Conservation (phyloP, 179 eudicot species). For the Silene noctiflora region DNA sequence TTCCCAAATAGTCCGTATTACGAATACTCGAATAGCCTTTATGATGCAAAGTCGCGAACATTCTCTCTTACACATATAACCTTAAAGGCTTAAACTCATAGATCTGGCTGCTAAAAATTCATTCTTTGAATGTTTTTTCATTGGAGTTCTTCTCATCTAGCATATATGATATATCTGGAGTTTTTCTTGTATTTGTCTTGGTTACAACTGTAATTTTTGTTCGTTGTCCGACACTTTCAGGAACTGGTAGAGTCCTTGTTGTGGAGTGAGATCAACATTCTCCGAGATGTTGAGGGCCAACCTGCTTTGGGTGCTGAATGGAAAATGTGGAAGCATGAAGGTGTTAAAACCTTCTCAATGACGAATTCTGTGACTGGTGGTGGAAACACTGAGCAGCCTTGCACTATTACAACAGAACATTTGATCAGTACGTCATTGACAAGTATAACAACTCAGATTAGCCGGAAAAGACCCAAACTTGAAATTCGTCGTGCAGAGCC, state of each 20-base stretch:
- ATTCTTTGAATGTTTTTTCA: neutral
- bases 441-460: slow-evolving; percentile 35
- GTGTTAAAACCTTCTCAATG: slow-evolving; percentile 56
- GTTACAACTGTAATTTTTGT: slow-evolving; percentile 18
- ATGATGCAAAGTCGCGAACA: neutral
- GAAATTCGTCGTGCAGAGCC: slow-evolving; percentile 97
- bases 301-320: slow-evolving; percentile 60
- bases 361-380: slow-evolving; percentile 39
- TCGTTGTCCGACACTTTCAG: slow-evolving; percentile 36
- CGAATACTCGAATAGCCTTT: too few species aligned
- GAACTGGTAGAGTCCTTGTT: slow-evolving; percentile 68
- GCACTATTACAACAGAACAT: slow-evolving; percentile 29
- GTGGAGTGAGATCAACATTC: slow-evolving; percentile 65
- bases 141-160: neutral
- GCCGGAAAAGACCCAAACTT: slow-evolving; percentile 92
- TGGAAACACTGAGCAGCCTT: slow-evolving; percentile 38
- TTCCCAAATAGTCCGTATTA: too few species aligned
- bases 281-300: slow-evolving; percentile 44
- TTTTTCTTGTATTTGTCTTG: slow-evolving; percentile 5
- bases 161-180: neutral
- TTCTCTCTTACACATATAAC: neutral
- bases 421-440: slow-evolving; percentile 32
- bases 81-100: neutral
- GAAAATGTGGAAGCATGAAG: slow-evolving; percentile 82
- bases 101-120: neutral